Evolutionary conservation across 2,329 filamentous ascomycete genomes (phyloP).

Genomic region (Colletotrichum neosansevieriae): DNA sequence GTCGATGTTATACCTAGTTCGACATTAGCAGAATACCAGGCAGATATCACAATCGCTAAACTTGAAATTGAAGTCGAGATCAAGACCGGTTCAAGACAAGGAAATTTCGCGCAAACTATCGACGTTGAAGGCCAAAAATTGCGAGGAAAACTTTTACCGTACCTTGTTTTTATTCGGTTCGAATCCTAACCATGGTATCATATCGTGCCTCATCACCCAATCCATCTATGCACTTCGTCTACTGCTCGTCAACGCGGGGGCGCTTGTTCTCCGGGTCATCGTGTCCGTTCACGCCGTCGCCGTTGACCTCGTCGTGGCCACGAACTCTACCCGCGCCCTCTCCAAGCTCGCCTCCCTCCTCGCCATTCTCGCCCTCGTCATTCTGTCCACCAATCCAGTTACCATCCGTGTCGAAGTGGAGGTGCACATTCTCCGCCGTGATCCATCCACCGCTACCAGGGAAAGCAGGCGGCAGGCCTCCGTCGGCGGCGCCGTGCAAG

Average conservation of each 20-base stretch:
- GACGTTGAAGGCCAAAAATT: not conserved
- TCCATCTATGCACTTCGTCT: not conserved
- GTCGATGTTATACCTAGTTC: slow-evolving; percentile 24
- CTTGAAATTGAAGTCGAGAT: not conserved
- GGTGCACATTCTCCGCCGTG: slow-evolving; percentile 88
- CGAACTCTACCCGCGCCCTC: slow-evolving; percentile 73
- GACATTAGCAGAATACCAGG: slow-evolving; percentile 7
- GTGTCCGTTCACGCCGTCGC: slow-evolving; percentile 57
- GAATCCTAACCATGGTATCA: slow-evolving; percentile 29
- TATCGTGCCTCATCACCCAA: slow-evolving; percentile 20
- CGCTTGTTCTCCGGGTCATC: slow-evolving; percentile 61
- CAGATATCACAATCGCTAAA: slow-evolving; percentile 17
- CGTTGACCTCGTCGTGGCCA: slow-evolving; percentile 65
- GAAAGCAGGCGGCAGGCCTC: slow-evolving; percentile 73
- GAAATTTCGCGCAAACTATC: not conserved
- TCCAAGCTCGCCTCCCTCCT: slow-evolving; percentile 65
- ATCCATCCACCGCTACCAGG: slow-evolving; percentile 86
- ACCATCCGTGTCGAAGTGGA: slow-evolving; percentile 85
- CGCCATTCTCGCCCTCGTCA: slow-evolving; percentile 50
- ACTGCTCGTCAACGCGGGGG: slow-evolving; percentile 54
- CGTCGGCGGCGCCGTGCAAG: slow-evolving; percentile 59
- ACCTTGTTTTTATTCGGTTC: slow-evolving; percentile 15
- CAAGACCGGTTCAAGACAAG: not conserved
- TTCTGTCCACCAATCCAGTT: slow-evolving; percentile 73
- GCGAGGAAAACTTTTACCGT: slow-evolving; percentile 3